Evolutionary conservation across 2,329 filamentous ascomycete species (phyloP), one percentile per base, ranked within the genome.

Genomic region (Xylariales sp.): DNA sequence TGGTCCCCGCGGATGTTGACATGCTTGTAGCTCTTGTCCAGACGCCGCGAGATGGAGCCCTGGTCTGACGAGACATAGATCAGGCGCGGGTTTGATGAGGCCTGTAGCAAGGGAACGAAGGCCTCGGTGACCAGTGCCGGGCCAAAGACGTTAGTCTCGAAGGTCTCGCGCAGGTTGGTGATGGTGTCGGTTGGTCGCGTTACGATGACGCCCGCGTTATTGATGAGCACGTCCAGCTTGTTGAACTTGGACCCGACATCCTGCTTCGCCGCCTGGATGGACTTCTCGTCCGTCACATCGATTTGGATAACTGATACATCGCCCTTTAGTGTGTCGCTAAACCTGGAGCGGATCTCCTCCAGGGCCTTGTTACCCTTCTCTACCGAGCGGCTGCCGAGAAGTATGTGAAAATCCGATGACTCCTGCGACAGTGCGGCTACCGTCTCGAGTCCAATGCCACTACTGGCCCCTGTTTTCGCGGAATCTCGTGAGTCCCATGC

Each of bases 251-350:
- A 24, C 1, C 44, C 27, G n/a, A 63, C 52, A 10, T 39, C 25
- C 2, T 42, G 19, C 16, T 50, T 32, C 0, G 59, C 56, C 0
- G 47, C 45, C 1, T 38, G 24, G 29, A 63, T 54, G 1, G 61
- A 62, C 0, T 44, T 37, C 2, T 54, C 40, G 1, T 51, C 58
- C 2, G 17, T 46, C 13, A 43, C 14, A 25, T 43, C 43, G 4
- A 46, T 36, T n/a, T 46, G 36, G 17, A 43, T 55, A 1, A 65
- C 69, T 33, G 81, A 78, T 52, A 83, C 79, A 30, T 71, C 51
- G 6, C 77, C 76, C 5, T 67, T 51, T 24, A 65, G 61, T 25
- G 61, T 48, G 17, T 66, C 63, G 25, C 62, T 60, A 50, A 80
- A 69, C 4, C 56, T 66, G 64, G 17, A 66, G 25, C 47, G 44